phyloP scores from a whole-genome alignment of 1,139 yeast species.

The Insectozyma bohioensis region DNA sequence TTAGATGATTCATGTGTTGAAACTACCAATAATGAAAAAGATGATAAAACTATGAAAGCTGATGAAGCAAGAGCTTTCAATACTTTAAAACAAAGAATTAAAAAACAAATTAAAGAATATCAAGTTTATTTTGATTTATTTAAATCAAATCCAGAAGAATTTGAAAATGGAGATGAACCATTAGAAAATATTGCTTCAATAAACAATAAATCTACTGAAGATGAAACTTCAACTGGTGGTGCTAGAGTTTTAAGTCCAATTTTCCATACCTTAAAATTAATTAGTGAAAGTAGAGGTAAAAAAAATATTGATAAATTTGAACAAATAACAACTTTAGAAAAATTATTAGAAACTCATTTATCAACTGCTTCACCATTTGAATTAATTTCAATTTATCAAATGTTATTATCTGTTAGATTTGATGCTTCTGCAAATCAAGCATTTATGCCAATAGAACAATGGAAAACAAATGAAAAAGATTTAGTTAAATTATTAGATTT shows the following conservation, averaged over 20 bases:
- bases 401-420: slow-evolving; percentile 84
- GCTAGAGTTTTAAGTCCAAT: slow-evolving; percentile 45
- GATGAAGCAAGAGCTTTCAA: slow-evolving; percentile 85
- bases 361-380: slow-evolving; percentile 77
- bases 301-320: slow-evolving; percentile 85
- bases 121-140: slow-evolving; percentile 58
- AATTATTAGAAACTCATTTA: slow-evolving; percentile 44
- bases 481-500: slow-evolving; percentile 61
- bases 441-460: slow-evolving; percentile 77
- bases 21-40: slow-evolving; percentile 55
- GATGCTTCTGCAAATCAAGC: slow-evolving; percentile 70
- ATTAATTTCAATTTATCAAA: slow-evolving; percentile 71
- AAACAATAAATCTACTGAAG: slow-evolving; percentile 7
- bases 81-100: slow-evolving; percentile 84
- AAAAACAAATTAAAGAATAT: slow-evolving; percentile 72
- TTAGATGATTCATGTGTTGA: slow-evolving; percentile 71
- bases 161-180: slow-evolving; percentile 55
- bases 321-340: slow-evolving; percentile 73
- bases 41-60: slow-evolving; percentile 75
- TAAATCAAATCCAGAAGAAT: slow-evolving; percentile 70
- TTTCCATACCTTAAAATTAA: slow-evolving; percentile 70
- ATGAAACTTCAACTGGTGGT: slow-evolving; percentile 19
- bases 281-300: slow-evolving; percentile 92
- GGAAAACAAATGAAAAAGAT: slow-evolving; percentile 73
- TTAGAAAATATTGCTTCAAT: slow-evolving; percentile 36